Evolutionary conservation across 1,284 basidiomycete species (phyloP).

Genomic region (Ustilago loliicola): DNA sequence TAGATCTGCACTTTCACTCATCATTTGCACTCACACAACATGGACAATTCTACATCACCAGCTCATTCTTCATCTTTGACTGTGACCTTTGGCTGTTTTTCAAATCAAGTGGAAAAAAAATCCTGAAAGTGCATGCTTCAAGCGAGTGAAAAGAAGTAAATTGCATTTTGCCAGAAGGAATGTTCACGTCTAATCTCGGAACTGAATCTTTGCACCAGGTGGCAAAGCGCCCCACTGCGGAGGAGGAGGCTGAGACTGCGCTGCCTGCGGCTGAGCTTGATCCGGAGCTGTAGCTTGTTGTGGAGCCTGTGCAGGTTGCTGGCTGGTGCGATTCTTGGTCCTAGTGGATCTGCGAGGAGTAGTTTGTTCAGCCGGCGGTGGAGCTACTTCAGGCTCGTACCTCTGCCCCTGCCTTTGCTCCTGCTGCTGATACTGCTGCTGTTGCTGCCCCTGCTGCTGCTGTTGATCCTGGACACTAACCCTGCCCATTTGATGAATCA

Average conservation of each 20-base stretch:
- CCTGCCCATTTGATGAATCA: constrained; percentile 29
- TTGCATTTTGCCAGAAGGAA: not conserved
- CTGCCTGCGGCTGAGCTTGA: not conserved
- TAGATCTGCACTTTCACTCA: not conserved
- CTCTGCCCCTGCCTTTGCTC: not conserved
- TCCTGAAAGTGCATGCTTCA: not conserved
- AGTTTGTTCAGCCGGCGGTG: not conserved
- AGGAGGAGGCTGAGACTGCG: constrained; percentile 17
- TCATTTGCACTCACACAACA: constrained; percentile 2
- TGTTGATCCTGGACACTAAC: constrained; percentile 25
- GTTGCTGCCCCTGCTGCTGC: constrained; percentile 4
- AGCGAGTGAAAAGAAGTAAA: not conserved
- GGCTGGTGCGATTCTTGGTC: constrained; percentile 1
- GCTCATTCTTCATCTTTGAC: not conserved
- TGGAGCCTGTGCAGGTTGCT: constrained; percentile 8
- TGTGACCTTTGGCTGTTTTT: not conserved
- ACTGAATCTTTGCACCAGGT: constrained; percentile 60
- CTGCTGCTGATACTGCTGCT: constrained; percentile 4
- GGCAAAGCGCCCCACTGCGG: constrained; percentile 62
- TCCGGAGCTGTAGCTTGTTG: not conserved
- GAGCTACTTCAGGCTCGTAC: constrained; percentile 10
- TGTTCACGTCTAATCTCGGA: constrained; percentile 33
- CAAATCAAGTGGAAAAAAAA: not conserved
- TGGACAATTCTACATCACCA: not conserved
- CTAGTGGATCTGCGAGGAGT: constrained; percentile 20